Evolutionary conservation across 2,329 filamentous ascomycete genomes (phyloP).

Genomic region (Paramyrothecium roridum): DNA sequence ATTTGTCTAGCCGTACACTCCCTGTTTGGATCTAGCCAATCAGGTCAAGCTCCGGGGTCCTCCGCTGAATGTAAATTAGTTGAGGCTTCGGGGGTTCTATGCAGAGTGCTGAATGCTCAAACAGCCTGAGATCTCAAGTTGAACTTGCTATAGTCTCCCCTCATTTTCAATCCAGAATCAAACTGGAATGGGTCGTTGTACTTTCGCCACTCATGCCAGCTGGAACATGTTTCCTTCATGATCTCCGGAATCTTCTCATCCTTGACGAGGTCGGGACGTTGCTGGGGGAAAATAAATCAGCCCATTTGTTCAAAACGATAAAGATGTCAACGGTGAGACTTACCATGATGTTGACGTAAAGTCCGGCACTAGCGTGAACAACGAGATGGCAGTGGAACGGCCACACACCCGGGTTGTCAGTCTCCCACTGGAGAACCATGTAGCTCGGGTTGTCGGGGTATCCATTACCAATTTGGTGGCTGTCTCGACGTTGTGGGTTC

Average conservation of each 20-base stretch:
- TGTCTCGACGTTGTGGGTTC: background rate
- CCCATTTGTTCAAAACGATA: background rate
- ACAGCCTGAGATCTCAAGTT: no score
- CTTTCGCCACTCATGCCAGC: background rate
- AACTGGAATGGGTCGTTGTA: no score
- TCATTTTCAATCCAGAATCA: no score
- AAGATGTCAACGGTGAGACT: background rate
- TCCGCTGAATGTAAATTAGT: no score
- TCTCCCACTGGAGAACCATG: background rate
- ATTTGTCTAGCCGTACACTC: no score
- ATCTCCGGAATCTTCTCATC: background rate
- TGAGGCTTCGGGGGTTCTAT: no score
- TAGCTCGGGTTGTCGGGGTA: background rate
- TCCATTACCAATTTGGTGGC: background rate
- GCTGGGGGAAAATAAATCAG: background rate
- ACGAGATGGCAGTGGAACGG: background rate
- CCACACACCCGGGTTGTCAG: background rate
- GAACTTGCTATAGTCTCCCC: no score
- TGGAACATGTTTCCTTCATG: background rate
- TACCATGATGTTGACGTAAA: background rate
- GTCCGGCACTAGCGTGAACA: background rate
- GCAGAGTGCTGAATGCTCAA: no score
- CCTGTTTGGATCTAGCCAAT: no score
- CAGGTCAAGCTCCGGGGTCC: no score
- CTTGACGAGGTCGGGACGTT: background rate